phyloP scores from a whole-genome alignment of 805 yeast genomes.

The Metschnikowia lachancei region DNA sequence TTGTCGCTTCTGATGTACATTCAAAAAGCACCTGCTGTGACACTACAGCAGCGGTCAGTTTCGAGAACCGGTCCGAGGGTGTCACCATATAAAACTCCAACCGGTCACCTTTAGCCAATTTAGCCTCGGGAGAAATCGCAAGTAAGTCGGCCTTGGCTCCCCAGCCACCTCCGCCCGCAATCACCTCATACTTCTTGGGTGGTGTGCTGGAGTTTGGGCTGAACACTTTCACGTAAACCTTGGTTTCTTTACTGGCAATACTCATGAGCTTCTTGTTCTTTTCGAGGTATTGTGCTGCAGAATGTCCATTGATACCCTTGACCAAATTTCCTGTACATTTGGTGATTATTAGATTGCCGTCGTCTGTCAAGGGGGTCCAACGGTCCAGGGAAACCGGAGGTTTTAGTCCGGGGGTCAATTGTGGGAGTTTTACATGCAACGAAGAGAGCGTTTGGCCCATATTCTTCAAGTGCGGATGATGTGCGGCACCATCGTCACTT shows the following conservation, averaged over 20 bases:
- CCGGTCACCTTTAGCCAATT: constrained; percentile 42
- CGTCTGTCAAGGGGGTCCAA: constrained; percentile 33
- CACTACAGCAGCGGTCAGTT: constrained; percentile 5
- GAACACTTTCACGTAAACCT: constrained; percentile 37
- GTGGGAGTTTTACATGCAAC: constrained; percentile 26
- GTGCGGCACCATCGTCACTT: neutral
- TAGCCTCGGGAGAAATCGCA: constrained; percentile 61
- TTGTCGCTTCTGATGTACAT: constrained; percentile 31
- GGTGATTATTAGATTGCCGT: constrained; percentile 42
- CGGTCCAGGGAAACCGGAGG: constrained; percentile 23
- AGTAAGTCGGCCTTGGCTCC: constrained; percentile 64
- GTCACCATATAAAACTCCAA: constrained; percentile 47
- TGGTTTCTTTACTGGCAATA: constrained; percentile 42
- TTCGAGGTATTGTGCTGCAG: constrained; percentile 60
- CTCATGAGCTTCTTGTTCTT: constrained; percentile 39
- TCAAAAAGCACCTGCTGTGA: constrained; percentile 26
- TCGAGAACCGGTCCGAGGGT: constrained; percentile 29
- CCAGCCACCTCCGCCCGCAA: constrained; percentile 80
- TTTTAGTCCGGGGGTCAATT: constrained; percentile 9
- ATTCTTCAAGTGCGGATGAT: constrained; percentile 4
- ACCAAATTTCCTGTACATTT: constrained; percentile 55
- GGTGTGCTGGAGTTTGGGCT: constrained; percentile 4
- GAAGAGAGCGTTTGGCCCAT: constrained; percentile 33
- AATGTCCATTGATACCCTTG: constrained; percentile 49
- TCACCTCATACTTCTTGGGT: constrained; percentile 43